phyloP scores from a whole-genome alignment of 768 basidiomycete species.

The Boletus reticulatus region DNA sequence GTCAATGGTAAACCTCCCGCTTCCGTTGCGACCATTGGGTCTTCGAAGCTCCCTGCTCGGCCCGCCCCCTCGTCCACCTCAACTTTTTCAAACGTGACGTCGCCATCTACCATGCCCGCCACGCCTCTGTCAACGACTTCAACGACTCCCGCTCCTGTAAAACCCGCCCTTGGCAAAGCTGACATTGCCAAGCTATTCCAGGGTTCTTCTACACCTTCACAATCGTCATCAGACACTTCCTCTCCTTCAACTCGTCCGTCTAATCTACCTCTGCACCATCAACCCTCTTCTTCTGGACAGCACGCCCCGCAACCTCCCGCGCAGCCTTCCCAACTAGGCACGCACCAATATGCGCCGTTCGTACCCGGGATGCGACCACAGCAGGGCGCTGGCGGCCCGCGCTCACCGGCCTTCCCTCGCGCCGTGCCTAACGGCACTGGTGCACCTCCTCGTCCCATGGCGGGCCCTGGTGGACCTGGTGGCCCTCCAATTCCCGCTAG shows the following conservation, averaged over 20 bases:
- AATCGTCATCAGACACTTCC: conserved; percentile 51
- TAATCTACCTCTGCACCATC: conserved; percentile 49
- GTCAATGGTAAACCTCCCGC: conserved; percentile 62
- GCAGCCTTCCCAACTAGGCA: conserved; percentile 41
- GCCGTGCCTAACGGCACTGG: conserved; percentile 60
- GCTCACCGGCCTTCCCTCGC: conserved; percentile 66
- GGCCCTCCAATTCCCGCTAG: conserved; percentile 55
- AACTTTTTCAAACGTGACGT: conserved; percentile 26
- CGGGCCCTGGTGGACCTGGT: conserved; percentile 48
- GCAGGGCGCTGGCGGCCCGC: conserved; percentile 50
- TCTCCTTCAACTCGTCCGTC: conserved; percentile 57
- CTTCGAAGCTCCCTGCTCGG: conserved; percentile 34
- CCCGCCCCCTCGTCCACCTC: conserved; percentile 21
- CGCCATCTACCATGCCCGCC: conserved; percentile 31
- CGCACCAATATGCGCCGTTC: conserved; percentile 46
- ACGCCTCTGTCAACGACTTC: conserved; percentile 27
- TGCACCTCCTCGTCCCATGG: conserved; percentile 45
- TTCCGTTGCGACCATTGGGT: conserved; percentile 40
- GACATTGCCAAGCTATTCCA: conserved; percentile 45
- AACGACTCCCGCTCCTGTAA: conserved; percentile 32
- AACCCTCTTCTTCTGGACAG: conserved; percentile 36
- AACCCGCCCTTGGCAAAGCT: conserved; percentile 33
- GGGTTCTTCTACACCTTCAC: conserved; percentile 39
- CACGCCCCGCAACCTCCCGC: conserved; percentile 38
- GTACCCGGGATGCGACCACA: conserved; percentile 49